phyloP scores from a whole-genome alignment of 306 rosid genomes.

The Malus sieversii region DNA sequence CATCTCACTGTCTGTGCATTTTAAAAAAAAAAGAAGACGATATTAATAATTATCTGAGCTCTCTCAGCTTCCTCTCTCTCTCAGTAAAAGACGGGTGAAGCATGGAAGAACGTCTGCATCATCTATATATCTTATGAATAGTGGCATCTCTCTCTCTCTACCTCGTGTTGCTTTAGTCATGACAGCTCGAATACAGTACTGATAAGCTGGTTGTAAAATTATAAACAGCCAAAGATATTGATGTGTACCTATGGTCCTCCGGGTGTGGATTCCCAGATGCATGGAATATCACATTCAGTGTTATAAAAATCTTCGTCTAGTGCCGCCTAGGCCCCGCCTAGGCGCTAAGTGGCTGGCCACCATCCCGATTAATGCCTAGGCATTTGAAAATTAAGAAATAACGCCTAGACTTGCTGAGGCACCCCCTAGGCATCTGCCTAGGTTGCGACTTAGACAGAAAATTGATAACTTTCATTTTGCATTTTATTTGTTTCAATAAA shows the following conservation, averaged over 20 bases:
- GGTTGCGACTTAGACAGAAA: no score
- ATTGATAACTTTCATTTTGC: no score
- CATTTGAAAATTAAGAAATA: no score
- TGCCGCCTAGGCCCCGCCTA: no score
- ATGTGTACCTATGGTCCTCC: neutral
- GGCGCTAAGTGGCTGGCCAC: no score
- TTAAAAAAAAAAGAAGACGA: neutral
- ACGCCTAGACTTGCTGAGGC: no score
- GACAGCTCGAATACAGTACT: neutral
- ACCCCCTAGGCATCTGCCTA: no score
- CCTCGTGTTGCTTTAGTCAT: neutral
- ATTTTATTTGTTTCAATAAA: no score
- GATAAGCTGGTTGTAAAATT: neutral
- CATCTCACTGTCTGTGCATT: no score
- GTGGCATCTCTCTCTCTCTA: neutral
- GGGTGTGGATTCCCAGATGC: conserved; percentile 18
- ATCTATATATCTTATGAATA: neutral
- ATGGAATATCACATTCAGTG: neutral
- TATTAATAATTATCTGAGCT: neutral
- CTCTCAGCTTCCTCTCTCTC: neutral
- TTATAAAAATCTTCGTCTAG: no score
- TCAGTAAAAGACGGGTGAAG: neutral
- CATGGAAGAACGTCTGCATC: neutral
- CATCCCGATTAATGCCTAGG: no score
- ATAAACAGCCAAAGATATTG: neutral